phyloP scores from a whole-genome alignment of 805 yeast genomes.

The Debaryomyces maramus region DNA sequence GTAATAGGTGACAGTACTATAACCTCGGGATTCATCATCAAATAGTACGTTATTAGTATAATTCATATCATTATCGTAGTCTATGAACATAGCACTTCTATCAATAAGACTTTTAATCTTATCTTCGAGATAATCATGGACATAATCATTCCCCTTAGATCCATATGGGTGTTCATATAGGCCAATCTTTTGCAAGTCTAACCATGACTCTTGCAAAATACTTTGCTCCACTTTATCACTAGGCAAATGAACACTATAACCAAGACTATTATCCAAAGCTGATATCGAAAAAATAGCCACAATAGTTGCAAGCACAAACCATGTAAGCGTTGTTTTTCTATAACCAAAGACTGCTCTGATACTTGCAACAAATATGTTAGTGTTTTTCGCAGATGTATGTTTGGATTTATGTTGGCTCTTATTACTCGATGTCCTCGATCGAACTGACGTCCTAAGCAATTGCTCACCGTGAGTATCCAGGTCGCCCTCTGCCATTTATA shows the following conservation, averaged over 20 bases:
- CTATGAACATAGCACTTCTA: conserved; percentile 28
- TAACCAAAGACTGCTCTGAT: conserved; percentile 61
- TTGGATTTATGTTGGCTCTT: neutral
- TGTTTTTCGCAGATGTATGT: conserved; percentile 5
- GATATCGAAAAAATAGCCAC: conserved; percentile 40
- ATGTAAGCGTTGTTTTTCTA: conserved; percentile 67
- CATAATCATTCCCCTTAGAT: conserved; percentile 72
- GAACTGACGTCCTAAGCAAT: neutral
- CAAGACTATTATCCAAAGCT: conserved; percentile 37
- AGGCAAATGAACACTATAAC: conserved; percentile 45
- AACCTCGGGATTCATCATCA: conserved; percentile 43
- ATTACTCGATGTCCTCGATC: neutral
- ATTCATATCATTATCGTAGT: conserved; percentile 42
- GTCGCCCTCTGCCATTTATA: neutral
- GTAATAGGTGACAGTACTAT: conserved; percentile 65
- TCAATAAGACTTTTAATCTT: conserved; percentile 40
- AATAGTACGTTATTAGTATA: conserved; percentile 50
- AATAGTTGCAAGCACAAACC: conserved; percentile 52
- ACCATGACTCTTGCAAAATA: conserved; percentile 56
- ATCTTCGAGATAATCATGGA: conserved; percentile 62
- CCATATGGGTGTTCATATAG: conserved; percentile 72
- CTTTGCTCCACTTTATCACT: conserved; percentile 35
- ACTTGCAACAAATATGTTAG: conserved; percentile 25
- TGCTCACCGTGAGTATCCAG: neutral
- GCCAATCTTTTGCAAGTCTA: conserved; percentile 69